phyloP scores from a whole-genome alignment of 2,329 filamentous ascomycete species.

The Chaetomiaceae sp. region DNA sequence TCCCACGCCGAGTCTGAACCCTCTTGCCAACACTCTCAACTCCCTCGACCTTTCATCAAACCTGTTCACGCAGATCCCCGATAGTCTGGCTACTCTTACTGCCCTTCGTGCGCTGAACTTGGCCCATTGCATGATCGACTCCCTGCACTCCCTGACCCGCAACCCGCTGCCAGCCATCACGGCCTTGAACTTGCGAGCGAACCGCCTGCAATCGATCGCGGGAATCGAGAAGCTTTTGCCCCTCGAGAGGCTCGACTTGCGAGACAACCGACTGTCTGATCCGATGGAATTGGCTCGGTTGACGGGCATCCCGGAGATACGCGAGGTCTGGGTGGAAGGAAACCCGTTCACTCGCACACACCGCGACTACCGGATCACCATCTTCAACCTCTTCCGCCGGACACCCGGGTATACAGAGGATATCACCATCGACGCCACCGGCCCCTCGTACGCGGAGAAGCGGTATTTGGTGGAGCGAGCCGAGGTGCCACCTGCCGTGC shows the following conservation, averaged over 20 bases:
- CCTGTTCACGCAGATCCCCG: conserved; percentile 88
- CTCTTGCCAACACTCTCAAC: conserved; percentile 80
- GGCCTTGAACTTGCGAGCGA: conserved; percentile 83
- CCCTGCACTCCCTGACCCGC: conserved; percentile 77
- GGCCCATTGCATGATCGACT: conserved; percentile 96
- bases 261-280: conserved; percentile 88
- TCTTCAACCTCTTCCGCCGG: conserved; percentile 92
- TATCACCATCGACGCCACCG: conserved; percentile 78
- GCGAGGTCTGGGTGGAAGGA: conserved; percentile 85
- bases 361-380: conserved; percentile 75
- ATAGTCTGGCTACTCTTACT: conserved; percentile 79
- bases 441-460: conserved; percentile 79
- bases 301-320: conserved; percentile 84
- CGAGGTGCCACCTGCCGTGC: conserved; percentile 68
- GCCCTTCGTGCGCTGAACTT: conserved; percentile 89
- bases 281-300: conserved; percentile 85
- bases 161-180: conserved; percentile 90
- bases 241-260: conserved; percentile 81
- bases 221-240: conserved; percentile 86
- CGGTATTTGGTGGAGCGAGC: conserved; percentile 78
- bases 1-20: conserved; percentile 67
- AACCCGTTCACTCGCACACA: conserved; percentile 91
- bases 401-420: conserved; percentile 89
- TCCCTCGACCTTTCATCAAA: conserved; percentile 92
- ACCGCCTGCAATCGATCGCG: conserved; percentile 79